Evolutionary conservation across 176 grass and related monocot species (phyloP), one percentile per base, ranked within the genome.

Genomic region (Oryza officinalis): DNA sequence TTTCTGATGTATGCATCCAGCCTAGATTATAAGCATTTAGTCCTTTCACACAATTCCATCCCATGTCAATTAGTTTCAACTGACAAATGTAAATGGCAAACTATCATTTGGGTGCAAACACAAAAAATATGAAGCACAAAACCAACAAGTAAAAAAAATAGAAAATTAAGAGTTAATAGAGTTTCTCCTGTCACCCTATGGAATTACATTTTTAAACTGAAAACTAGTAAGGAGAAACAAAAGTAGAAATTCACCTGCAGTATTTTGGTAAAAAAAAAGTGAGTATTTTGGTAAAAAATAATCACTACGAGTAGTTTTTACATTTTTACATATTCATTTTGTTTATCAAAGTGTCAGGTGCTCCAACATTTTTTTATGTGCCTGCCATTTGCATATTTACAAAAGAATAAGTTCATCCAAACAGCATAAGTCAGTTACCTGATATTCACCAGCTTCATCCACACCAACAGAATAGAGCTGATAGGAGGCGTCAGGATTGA

Each of bases 361-460:
- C 14, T 50, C 22, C 4, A 74, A 27, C 25, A 74, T 74, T 74
- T 73, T 1, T n/a, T 50, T 14, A 74, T 50, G 7, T 63, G 32
- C 5, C 13, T 22, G 13, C 18, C 71, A 83, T 18, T 73, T 74
- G 28, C 43, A 73, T 67, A 75, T 81, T 52, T 52, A 74, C 15
- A 87, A 90, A 72, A 63, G 32, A 46, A 33, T 61, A 74, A 47
- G 26, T 60, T 67, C 67, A 75, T 78, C 12, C 22, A 69, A 71
- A 4, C 61, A 61, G 14, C 69, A 85, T 35, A 12, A 74, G 59
- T 60, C 27, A 74, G 72, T 71, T 88, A 91, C 91, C 86, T 91
- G 84, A 81, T 94, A 94, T 70, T 98, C 95, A 49, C 95, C 95
- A 72, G 95, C 95, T 98, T 97, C 95, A 54, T 93, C 95, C 32